These are phyloP conservation scores for Tricholoma sp. DNA, from an alignment of 768 basidiomycete genomes.

Conservation along the genomic window DNA sequence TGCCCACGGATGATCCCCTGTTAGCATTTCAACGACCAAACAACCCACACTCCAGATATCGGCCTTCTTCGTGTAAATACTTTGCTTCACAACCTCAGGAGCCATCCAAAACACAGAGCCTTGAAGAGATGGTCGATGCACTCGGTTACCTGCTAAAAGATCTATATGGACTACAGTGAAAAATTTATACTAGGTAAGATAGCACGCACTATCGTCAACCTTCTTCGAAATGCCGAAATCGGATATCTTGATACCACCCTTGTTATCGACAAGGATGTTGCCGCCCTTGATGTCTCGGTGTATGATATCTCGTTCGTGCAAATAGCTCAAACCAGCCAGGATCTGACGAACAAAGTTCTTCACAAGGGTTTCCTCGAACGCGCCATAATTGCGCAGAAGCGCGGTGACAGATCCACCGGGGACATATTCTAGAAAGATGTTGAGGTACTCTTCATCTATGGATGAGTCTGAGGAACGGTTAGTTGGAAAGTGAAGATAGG, in stretches of 20 bases:
- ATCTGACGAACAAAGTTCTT: slow-evolving; percentile 93
- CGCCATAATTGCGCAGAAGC: slow-evolving; percentile 83
- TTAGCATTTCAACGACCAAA: slow-evolving; percentile 94
- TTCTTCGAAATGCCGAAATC: slow-evolving; percentile 98
- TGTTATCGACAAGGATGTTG: slow-evolving; percentile 97
- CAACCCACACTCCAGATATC: slow-evolving; percentile 98
- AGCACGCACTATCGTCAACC: slow-evolving; percentile 84
- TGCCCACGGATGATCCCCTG: slow-evolving; percentile 93
- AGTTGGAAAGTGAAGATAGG: not conserved
- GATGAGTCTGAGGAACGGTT: slow-evolving; percentile 71
- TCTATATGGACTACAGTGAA: slow-evolving; percentile 20
- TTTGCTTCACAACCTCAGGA: slow-evolving; percentile 97
- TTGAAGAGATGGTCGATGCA: slow-evolving; percentile 89
- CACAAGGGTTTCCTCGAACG: slow-evolving; percentile 90
- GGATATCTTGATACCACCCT: slow-evolving; percentile 95
- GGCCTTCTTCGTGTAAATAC: slow-evolving; percentile 83
- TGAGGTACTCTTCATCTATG: slow-evolving; percentile 83
- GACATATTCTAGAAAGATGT: slow-evolving; percentile 97
- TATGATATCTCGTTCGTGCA: slow-evolving; percentile 91
- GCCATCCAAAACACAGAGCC: slow-evolving; percentile 99
- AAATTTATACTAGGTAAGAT: not conserved
- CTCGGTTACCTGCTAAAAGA: slow-evolving; percentile 55
- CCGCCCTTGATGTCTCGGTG: slow-evolving; percentile 99
- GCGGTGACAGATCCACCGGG: slow-evolving; percentile 94
- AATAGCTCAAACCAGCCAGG: slow-evolving; percentile 80